A percentile compares a stretch with the other conserved stretches of the same genome.
phyloP scores from a whole-genome alignment of 805 yeast genomes.

The Pichia nanzhaoensis region DNA sequence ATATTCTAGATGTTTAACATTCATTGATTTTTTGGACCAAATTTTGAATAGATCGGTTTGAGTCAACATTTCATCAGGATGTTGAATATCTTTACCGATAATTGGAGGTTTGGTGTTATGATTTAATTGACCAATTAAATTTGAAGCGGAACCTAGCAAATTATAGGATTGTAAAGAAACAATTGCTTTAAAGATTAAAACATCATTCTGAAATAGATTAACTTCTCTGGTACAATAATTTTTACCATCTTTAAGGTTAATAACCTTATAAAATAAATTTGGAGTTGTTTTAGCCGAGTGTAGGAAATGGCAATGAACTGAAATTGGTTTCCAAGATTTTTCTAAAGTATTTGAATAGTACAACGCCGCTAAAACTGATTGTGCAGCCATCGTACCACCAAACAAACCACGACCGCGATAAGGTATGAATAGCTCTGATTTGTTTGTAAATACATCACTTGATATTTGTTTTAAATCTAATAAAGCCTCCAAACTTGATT shows the following conservation, averaged over 20 bases:
- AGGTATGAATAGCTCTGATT: conserved; percentile 33
- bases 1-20: conserved; percentile 20
- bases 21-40: conserved; percentile 24
- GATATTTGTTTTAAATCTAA: conserved; percentile 20
- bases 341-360: conserved; percentile 36
- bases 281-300: conserved; percentile 42
- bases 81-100: conserved; percentile 24
- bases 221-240: conserved; percentile 49
- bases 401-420: conserved; percentile 58
- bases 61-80: conserved; percentile 25
- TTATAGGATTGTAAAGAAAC: conserved; percentile 37
- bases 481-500: conserved; percentile 18
- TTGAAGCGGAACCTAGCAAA: conserved; percentile 29
- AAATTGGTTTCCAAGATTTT: conserved; percentile 43
- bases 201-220: conserved; percentile 46
- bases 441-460: conserved; percentile 21
- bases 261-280: conserved; percentile 49
- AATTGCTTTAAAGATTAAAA: conserved; percentile 44
- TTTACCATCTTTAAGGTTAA: conserved; percentile 44
- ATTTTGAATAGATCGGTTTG: conserved; percentile 24
- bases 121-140: conserved; percentile 24
- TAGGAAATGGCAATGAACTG: conserved; percentile 58
- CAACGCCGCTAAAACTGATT: conserved; percentile 54
- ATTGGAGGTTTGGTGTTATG: conserved; percentile 26
- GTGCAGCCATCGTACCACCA: conserved; percentile 67